Evolutionary conservation across 768 basidiomycete genomes (phyloP), one percentile per base, ranked within the genome.

Genomic region (Lanmaoa rubissima): DNA sequence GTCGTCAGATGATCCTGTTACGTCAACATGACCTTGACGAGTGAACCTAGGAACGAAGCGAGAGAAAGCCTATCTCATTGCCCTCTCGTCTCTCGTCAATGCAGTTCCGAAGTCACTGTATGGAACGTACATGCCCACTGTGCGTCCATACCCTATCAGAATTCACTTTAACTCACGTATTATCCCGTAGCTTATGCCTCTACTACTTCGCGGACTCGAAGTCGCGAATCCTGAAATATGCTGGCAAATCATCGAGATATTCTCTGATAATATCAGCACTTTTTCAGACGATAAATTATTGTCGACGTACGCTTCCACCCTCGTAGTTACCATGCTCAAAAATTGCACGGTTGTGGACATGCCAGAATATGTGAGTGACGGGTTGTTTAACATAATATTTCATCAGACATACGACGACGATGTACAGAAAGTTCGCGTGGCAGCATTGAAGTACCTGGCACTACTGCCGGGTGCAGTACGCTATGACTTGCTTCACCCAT

Each of bases 201-300:
- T 98, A 14, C 78, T 99, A 5, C 75, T 99, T 42, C 89, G 90
- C 16, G 89, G 92, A 4, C 81, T 98, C 17, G 85, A 90, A 41
- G 74, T 97, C 5, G 83, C 86, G 4, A 87, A 93, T 68, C 72
- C 82, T 10, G 79, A 82, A 28, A 84, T 95, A 57, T 86, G 92
- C 24, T 79, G 82, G 16, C 86, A 88, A 72, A 87, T 94, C 48
- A 89, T 98, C 54, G 84, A 90, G 51, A 88, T 87, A 10, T 78
- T 98, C 38, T 79, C 84, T 10, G 79, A 85, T 1, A 84, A 92
- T 7, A 84, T 90, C 9, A 81, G 84, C 41, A 81, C 83, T 1
- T 77, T 80, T 61, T 75, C 82, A 11, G 71, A 75, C 21, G 78
- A 79, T 32, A 65, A 74, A n/a, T 63, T 79, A 19, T 69, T 97